Evolutionary conservation across 164 flowering plant genomes (phyloP), one percentile per base, ranked within the genome.

Genomic region (Chimonanthus praecox): DNA sequence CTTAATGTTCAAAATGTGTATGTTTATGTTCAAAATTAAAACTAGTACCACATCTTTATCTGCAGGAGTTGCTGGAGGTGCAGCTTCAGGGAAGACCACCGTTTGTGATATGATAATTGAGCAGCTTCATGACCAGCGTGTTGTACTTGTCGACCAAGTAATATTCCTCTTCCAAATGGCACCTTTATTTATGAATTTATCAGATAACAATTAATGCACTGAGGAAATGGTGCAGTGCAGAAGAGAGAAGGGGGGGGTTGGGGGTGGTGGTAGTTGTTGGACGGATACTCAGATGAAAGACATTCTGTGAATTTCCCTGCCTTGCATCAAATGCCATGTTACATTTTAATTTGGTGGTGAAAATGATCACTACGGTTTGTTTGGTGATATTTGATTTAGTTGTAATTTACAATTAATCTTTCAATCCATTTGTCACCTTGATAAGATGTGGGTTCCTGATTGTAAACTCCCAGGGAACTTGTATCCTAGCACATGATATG

Each of bases 81-180:
- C 99, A 11, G 92, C 99, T 73, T 90, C 99, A 70, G 99, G 99
- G 65, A 95, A 95, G 85, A 90, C 94, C 63, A 88, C 98, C 54
- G 99, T 95, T 65, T 95, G 99, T 83, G 94, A 95, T 77, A 81
- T 95, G 98, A 95, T 95, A 51, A 90, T 95, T 77, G 90, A 89
- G 82, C 98, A 95, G 80, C 97, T 95, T 77, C 98, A 79, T 77
- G 99, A 95, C 79, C 99, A 95, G 82, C 97, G 99, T 74, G 98
- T 92, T 72, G 99, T 93, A 63, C 92, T 95, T 77, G 98, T 95
- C 66, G 89, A 88, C 77, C 99, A 95, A 92, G 99, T 93, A 80
- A 45, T 72, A 8, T 65, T 73, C 60, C 51, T 13, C 69, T 76
- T 73, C 64, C 58, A 47, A 49, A 49, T 16, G 49, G 64, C 58